phyloP scores from a whole-genome alignment of 192 early-diverging fungal species.

The Pilaira anomala region DNA sequence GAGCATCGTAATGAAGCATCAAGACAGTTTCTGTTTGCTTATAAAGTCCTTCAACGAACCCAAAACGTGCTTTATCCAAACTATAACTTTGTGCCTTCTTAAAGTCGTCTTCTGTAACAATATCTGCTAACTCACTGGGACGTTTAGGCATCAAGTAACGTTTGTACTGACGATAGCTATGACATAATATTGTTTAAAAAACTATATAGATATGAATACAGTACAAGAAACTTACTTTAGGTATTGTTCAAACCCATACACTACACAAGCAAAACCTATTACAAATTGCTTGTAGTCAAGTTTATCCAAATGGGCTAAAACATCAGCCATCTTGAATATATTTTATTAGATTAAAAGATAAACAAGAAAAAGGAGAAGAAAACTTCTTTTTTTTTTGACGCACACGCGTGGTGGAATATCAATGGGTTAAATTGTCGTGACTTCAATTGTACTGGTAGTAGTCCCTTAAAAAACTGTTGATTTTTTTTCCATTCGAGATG shows the following conservation, averaged over 20 bases:
- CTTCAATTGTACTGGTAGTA: too few species aligned
- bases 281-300: slow-evolving; percentile 74
- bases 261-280: slow-evolving; percentile 63
- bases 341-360: neutral
- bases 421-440: too few species aligned
- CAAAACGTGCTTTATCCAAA: slow-evolving; percentile 78
- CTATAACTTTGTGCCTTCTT: slow-evolving; percentile 82
- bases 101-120: slow-evolving; percentile 77
- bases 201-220: slow-evolving; percentile 5
- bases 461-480: too few species aligned
- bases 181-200: neutral
- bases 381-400: neutral
- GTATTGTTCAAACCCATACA: slow-evolving; percentile 81
- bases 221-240: slow-evolving; percentile 51
- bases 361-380: slow-evolving; percentile 1
- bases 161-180: slow-evolving; percentile 71
- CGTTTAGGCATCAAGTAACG: slow-evolving; percentile 62
- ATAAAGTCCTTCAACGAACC: slow-evolving; percentile 62
- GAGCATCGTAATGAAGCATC: slow-evolving; percentile 64
- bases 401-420: too few species aligned
- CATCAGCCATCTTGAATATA: slow-evolving; percentile 5
- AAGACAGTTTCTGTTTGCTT: slow-evolving; percentile 63
- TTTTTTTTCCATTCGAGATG: too few species aligned
- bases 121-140: slow-evolving; percentile 66
- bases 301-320: slow-evolving; percentile 8